Conservation (phyloP, 176 grass and related monocot genomes). For the Thalia dealbata region DNA sequence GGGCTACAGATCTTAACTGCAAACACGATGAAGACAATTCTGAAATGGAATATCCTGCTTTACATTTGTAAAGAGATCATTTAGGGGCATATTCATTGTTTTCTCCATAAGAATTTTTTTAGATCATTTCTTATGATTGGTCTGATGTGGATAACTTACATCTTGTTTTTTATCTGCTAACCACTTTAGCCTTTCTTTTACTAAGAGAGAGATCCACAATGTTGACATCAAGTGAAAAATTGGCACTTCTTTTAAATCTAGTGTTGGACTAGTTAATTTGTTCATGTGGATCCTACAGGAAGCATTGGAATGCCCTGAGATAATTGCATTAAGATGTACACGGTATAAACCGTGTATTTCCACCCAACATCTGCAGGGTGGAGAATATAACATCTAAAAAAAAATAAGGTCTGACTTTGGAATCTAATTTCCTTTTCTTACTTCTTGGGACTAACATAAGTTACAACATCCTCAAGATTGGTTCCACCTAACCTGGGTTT, state of each 20-base stretch:
- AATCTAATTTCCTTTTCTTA: too few relatives aligned
- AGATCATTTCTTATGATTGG: background rate
- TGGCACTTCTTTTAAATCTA: too few relatives aligned
- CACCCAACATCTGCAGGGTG: background rate
- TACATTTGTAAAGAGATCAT: background rate
- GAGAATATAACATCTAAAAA: background rate
- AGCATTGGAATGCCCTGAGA: background rate
- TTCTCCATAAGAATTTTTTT: background rate
- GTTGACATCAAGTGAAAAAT: too few relatives aligned
- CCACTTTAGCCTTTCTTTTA: too few relatives aligned
- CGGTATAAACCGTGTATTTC: too few relatives aligned
- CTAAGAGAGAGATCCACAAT: too few relatives aligned
- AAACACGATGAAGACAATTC: background rate
- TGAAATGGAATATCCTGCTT: background rate
- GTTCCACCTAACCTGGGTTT: background rate
- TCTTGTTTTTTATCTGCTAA: background rate
- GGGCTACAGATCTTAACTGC: background rate
- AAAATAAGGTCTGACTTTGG: background rate
- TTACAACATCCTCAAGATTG: background rate
- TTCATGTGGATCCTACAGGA: too few relatives aligned
- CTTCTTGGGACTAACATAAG: too few relatives aligned
- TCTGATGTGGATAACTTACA: background rate
- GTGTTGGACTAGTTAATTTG: too few relatives aligned
- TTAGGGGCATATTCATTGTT: background rate
- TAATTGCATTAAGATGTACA: too few relatives aligned